phyloP scores from a whole-genome alignment of 345 rosid genomes.

The Populus simonii region DNA sequence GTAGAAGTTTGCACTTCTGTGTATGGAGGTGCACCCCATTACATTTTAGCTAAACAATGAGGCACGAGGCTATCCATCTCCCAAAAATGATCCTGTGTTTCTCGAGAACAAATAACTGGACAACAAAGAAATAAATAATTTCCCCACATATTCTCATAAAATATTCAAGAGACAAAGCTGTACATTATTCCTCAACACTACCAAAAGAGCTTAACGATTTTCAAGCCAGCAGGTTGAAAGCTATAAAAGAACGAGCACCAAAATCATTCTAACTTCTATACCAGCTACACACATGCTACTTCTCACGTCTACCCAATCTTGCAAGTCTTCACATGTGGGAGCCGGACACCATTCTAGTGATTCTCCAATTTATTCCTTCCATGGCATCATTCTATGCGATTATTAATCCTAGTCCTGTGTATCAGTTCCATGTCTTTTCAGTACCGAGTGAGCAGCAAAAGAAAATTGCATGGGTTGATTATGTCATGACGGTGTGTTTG shows the following conservation, averaged over 20 bases:
- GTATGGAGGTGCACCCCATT: too few relatives aligned
- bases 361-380: neutral
- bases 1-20: neutral
- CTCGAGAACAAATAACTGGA: neutral
- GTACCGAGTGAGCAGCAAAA: neutral
- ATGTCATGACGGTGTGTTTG: conserved; percentile 45
- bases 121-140: neutral
- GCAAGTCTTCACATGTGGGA: neutral
- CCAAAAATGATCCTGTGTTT: neutral
- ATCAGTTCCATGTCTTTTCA: conserved; percentile 6
- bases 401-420: neutral
- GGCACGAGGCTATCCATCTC: neutral
- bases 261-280: conserved; percentile 8
- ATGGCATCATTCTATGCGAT: too few relatives aligned
- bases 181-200: conserved; percentile 41
- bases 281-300: neutral
- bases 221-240: neutral
- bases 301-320: neutral
- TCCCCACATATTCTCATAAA: conserved; percentile 10
- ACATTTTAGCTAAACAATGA: neutral
- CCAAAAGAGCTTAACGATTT: conserved; percentile 7
- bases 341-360: neutral
- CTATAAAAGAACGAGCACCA: conserved; percentile 13
- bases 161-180: conserved; percentile 29
- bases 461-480: neutral